phyloP scores from a whole-genome alignment of 202 grass and related monocot genomes.

The Panicum virgatum region DNA sequence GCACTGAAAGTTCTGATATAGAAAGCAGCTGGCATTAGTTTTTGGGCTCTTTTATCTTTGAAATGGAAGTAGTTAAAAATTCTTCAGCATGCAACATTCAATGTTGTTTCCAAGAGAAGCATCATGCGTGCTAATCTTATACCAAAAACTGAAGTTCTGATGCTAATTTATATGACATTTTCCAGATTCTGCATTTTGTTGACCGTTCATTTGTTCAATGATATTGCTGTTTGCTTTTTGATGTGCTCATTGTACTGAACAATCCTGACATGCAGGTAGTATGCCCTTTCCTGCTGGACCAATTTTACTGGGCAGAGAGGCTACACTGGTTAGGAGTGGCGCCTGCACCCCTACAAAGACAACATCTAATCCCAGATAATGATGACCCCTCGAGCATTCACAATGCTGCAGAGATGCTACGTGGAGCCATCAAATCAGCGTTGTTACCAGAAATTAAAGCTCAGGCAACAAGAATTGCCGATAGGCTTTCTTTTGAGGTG shows the following conservation, averaged over 20 bases:
- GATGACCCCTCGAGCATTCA: conserved; percentile 38
- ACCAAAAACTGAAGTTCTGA: not conserved
- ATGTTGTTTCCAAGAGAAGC: not conserved
- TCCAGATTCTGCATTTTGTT: conserved; percentile 6
- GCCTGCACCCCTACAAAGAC: conserved; percentile 56
- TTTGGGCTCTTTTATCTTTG: not conserved
- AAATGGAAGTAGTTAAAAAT: not conserved
- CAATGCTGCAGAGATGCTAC: conserved; percentile 45
- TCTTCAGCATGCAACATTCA: not conserved
- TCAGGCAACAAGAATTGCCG: conserved; percentile 57
- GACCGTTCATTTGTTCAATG: not conserved
- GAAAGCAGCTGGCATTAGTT: not conserved
- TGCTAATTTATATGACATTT: not conserved
- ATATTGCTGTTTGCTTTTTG: not conserved
- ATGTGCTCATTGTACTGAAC: conserved; percentile 1
- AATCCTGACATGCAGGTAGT: conserved; percentile 49
- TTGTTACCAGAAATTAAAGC: conserved; percentile 54
- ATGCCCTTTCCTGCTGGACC: conserved; percentile 84
- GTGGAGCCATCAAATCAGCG: conserved; percentile 62
- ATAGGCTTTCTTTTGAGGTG: conserved; percentile 76
- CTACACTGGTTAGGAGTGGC: conserved; percentile 73
- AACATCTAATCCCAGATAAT: conserved; percentile 62
- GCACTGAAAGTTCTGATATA: not conserved
- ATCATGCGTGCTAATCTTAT: not conserved
- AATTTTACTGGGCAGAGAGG: conserved; percentile 96